Evolutionary conservation across 1,284 basidiomycete species (phyloP), one percentile per base, ranked within the genome.

Genomic region (Phaffia rhodozyma): DNA sequence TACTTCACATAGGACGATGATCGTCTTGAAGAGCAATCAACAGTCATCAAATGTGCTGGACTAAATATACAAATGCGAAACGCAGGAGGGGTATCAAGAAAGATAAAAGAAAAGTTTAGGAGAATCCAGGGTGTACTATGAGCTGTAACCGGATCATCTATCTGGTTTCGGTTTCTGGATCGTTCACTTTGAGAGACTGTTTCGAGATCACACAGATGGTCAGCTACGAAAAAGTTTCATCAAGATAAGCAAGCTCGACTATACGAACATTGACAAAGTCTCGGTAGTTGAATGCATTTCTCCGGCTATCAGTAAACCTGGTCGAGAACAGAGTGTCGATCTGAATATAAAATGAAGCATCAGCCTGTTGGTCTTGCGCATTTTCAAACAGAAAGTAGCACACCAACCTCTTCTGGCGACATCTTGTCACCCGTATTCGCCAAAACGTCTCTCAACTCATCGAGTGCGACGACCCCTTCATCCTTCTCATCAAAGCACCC

Each of bases 131-230:
- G 13, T 11, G 32, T 5, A 34, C 9, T 9, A 16, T 7, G 13
- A 16, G 38, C 13, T 16, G 38, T 7, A 16, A 43, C 38, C 18
- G 52, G 52, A 13, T 52, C 5, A 7, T 43, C 38, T 43, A 43
- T 43, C 16, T 43, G 7, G 38, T 43, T 18, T 65, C 64, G 5
- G 54, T 34, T 16, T 61, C 60, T 1, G 64, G 55, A 29, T 61
- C 64, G 50, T 66, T 66, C 49, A 66, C 60, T 54, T 62, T 61
- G 43, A 66, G 60, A n/a, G 64, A 61, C 55, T 58, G 49, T 25
- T 27, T 23, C 9, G 29, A 0, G 20, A 30, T 5, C 50, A 20
- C 18, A 27, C 52, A 53, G 11, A 32, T 20, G 18, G 18, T 27
- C 25, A 27, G 52, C 25, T 27, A 18, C 11, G 52, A 53, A 53